Evolutionary conservation across 225 moss, liverwort and hornwort species (phyloP), one percentile per base, ranked within the genome.

Genomic region (Neckera pumila): DNA sequence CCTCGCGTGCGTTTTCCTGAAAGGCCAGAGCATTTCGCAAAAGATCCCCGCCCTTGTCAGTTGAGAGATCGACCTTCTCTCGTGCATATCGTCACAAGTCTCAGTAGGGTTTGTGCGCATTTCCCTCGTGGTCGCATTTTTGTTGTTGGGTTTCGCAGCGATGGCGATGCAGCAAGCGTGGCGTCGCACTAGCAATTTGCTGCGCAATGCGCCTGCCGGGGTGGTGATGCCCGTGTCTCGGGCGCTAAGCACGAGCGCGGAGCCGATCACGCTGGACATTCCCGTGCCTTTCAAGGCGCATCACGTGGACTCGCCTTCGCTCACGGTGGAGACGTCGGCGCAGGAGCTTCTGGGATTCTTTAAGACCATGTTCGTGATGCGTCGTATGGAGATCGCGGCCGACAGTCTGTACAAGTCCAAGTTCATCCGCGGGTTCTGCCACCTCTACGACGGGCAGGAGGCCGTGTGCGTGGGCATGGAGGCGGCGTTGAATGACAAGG

Each of bases 401-500:
- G 98, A 98, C 89, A 94, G 93, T 21, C 66, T 97, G 65, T 98
- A 98, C 91, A 98, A 98, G 76, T 94, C 93, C 34, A 98, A 97
- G 91, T 96, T 98, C 82, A 98, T 98, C 60, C 92, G 97, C 63
- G 98, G 96, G 14, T 98, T 98, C 74, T 97, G 96, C 45, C 98
- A 98, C 83, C 91, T 98, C 79, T 98, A 98, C 80, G 98, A 98
- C 83, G 98, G 98, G 21, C 97, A 98, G 94, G 98, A 98, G 94
- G 98, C 98, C 26, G 95, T 98, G 61, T 98, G 97, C 88, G 96
- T 98, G 87, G 97, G 98, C 17, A 98, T 98, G 98, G 98, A 98
- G 90, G 98, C 95, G 36, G 89, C 97, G 54, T 91, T 98, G 76
- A 96, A 93, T n/a, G 90, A 94, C 25, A 96, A 95, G 89, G 97